These are phyloP conservation scores for Nannizziopsis barbatae DNA, from an alignment of 2,329 filamentous ascomycete genomes.

Conservation along the genomic window DNA sequence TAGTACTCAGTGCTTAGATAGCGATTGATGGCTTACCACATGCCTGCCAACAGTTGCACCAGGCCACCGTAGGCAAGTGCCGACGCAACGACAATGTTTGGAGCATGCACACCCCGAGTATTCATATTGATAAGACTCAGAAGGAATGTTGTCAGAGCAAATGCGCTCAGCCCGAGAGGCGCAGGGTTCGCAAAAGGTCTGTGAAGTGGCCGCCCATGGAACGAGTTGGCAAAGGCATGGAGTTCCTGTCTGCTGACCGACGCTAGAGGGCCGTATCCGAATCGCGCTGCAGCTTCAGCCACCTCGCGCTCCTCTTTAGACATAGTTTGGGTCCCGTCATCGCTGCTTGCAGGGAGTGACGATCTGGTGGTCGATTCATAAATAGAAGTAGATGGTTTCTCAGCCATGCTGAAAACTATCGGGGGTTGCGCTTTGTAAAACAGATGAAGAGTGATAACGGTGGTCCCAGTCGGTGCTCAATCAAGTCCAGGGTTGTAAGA, in stretches of 20 bases:
- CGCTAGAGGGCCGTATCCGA: slow-evolving; percentile 43
- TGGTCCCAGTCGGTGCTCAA: neutral
- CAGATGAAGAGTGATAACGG: neutral
- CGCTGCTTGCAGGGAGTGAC: slow-evolving; percentile 3
- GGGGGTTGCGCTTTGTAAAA: too few relatives aligned
- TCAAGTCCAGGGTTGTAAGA: neutral
- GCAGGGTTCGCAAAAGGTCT: slow-evolving; percentile 71
- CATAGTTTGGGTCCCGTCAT: slow-evolving; percentile 22
- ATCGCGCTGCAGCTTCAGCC: slow-evolving; percentile 36
- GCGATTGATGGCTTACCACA: slow-evolving; percentile 53
- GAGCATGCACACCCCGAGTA: slow-evolving; percentile 46
- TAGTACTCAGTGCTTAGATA: neutral
- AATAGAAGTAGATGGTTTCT: neutral
- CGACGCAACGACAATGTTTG: slow-evolving; percentile 57
- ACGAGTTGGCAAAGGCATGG: slow-evolving; percentile 58
- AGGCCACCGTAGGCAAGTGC: slow-evolving; percentile 68
- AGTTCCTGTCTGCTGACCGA: slow-evolving; percentile 39
- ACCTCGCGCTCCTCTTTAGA: slow-evolving; percentile 36
- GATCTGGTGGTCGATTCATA: slow-evolving; percentile 6
- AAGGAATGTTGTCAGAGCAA: slow-evolving; percentile 74
- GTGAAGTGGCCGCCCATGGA: slow-evolving; percentile 35
- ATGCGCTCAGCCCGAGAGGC: slow-evolving; percentile 64
- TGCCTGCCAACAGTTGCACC: slow-evolving; percentile 68
- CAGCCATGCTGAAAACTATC: neutral
- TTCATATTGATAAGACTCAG: slow-evolving; percentile 63